These are phyloP conservation scores for Candida endomychidarum DNA, from an alignment of 805 yeast genomes.

Conservation along the genomic window DNA sequence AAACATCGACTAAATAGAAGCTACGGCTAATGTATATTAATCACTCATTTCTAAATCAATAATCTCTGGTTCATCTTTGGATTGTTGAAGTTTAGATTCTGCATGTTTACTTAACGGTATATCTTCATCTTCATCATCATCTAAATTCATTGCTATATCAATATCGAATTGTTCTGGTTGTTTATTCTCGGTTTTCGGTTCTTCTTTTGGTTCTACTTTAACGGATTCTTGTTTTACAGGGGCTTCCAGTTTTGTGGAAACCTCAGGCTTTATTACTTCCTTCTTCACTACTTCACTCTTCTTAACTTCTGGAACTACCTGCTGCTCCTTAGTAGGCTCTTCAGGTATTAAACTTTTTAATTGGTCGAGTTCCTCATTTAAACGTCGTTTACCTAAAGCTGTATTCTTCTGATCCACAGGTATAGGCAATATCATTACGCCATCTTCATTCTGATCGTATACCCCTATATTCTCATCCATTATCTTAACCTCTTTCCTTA, in stretches of 20 bases:
- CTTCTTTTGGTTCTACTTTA: conserved; percentile 2
- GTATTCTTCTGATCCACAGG: conserved; percentile 70
- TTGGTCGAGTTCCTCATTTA: conserved; percentile 44
- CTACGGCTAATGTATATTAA: conserved; percentile 2
- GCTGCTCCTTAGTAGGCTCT: conserved; percentile 13
- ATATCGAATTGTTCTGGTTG: too few species aligned
- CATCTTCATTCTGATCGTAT: conserved; percentile 42
- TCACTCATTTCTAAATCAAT: conserved; percentile 7
- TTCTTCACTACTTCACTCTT: conserved; percentile 8
- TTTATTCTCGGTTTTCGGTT: too few species aligned
- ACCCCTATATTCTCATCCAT: conserved; percentile 61
- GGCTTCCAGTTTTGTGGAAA: background rate
- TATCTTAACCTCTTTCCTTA: conserved; percentile 65
- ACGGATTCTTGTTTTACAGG: background rate
- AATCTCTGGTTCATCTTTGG: conserved; percentile 11
- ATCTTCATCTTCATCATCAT: conserved; percentile 3
- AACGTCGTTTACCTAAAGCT: conserved; percentile 58
- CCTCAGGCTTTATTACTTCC: too few species aligned
- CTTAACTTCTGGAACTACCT: conserved; percentile 7
- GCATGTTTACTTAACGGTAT: conserved; percentile 2
- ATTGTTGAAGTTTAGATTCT: background rate
- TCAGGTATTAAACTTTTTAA: conserved; percentile 17
- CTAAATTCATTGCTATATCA: background rate
- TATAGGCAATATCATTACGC: conserved; percentile 61
- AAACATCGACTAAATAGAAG: background rate